Percentiles rank a stretch among this genome's conserved stretches.
Evolutionary conservation across 495 filamentous ascomycete genomes (phyloP).

Genomic region (Aspergillus bridgeri): DNA sequence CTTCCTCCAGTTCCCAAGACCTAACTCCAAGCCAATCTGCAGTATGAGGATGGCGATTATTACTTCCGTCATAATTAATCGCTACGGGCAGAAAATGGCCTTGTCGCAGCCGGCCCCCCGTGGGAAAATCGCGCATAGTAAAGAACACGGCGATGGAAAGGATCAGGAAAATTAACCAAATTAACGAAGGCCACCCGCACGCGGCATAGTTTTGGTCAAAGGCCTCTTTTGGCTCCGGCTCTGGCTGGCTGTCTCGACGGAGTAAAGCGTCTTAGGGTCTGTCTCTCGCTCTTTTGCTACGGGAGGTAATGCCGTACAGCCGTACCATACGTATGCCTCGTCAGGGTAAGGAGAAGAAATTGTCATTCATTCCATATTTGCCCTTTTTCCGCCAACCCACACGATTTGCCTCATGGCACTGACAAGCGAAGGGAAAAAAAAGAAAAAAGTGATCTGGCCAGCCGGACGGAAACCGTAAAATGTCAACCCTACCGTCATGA

Average conservation of each 20-base stretch:
- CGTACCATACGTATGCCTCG: no score
- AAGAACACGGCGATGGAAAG: conserved; percentile 3
- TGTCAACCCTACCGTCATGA: neutral
- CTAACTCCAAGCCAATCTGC: neutral
- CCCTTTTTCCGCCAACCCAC: no score
- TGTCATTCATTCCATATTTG: neutral
- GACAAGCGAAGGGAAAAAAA: no score
- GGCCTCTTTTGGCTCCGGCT: neutral
- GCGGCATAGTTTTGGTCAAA: conserved; percentile 10
- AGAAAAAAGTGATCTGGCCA: neutral
- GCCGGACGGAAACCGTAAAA: neutral
- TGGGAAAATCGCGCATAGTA: conserved; percentile 28
- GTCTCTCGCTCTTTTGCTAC: neutral
- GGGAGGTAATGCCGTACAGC: neutral
- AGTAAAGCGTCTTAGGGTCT: no score
- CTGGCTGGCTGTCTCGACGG: no score
- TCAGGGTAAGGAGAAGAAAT: neutral
- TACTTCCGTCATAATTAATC: conserved; percentile 6
- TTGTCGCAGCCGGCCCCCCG: conserved; percentile 3
- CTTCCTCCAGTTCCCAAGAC: no score
- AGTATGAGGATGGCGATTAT: conserved; percentile 10
- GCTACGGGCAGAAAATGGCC: neutral
- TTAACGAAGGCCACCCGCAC: conserved; percentile 27
- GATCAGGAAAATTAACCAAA: conserved; percentile 27
- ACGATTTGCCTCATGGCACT: neutral